Conservation (phyloP, 352 stramenopile species). For the Hyaloperonospora brassicae region DNA sequence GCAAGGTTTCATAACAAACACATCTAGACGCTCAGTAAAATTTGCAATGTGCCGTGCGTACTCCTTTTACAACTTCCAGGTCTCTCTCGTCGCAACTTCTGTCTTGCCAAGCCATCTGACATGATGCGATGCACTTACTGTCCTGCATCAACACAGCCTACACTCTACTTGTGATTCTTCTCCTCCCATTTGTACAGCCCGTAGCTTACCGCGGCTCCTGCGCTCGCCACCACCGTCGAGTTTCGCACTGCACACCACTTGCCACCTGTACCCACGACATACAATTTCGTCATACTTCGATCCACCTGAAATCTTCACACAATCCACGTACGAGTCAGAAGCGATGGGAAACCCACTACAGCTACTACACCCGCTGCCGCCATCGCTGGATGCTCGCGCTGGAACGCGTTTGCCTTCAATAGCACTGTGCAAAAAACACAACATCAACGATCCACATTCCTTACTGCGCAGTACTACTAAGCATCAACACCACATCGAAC, state of each 20-base stretch:
- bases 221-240: slow-evolving; percentile 52
- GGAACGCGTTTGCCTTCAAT: slow-evolving; percentile 68
- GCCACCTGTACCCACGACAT: slow-evolving; percentile 29
- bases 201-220: slow-evolving; percentile 47
- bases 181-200: slow-evolving; percentile 51
- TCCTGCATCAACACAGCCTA: too few relatives aligned
- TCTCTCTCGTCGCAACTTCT: too few relatives aligned
- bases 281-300: not conserved
- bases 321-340: slow-evolving; percentile 53
- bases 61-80: too few relatives aligned
- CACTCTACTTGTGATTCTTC: slow-evolving; percentile 36
- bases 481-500: not conserved
- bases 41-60: too few relatives aligned
- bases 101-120: too few relatives aligned
- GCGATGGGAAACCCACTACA: slow-evolving; percentile 52
- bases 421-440: slow-evolving; percentile 35
- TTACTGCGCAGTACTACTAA: slow-evolving; percentile 3
- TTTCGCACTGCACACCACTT: slow-evolving; percentile 58
- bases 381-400: slow-evolving; percentile 57
- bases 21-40: too few relatives aligned
- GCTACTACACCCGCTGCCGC: slow-evolving; percentile 46
- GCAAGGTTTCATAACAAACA: too few relatives aligned
- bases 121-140: too few relatives aligned
- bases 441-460: slow-evolving; percentile 1
- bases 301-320: not conserved